These are phyloP conservation scores for Boletus pseudopeckii DNA, from an alignment of 768 basidiomycete species.

Conservation along the genomic window DNA sequence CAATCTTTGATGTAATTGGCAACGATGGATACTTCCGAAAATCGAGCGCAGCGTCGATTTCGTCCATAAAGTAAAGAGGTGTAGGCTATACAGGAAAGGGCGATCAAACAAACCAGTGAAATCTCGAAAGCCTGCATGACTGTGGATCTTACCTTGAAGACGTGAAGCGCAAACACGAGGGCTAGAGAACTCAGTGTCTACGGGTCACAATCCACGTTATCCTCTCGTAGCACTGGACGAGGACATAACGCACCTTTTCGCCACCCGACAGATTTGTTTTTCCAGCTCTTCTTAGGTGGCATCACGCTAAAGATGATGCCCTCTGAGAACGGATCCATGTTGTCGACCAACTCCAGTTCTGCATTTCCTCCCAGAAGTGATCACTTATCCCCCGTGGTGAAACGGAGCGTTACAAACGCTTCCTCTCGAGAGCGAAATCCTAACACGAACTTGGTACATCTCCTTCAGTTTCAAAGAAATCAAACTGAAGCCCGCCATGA, in stretches of 20 bases:
- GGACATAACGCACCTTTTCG: conserved; percentile 70
- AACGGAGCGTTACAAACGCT: no score
- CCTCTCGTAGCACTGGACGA: background rate
- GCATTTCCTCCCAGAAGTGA: conserved; percentile 98
- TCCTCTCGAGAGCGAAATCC: background rate
- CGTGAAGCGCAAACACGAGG: conserved; percentile 93
- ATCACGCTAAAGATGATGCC: conserved; percentile 98
- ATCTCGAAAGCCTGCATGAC: background rate
- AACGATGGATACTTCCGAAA: conserved; percentile 98
- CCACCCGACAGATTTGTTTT: conserved; percentile 98
- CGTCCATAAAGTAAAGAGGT: conserved; percentile 98
- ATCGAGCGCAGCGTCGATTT: conserved; percentile 93
- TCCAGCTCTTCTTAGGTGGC: conserved; percentile 99
- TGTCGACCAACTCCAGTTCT: conserved; percentile 94
- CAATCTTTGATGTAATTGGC: conserved; percentile 98
- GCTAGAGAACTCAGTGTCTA: conserved; percentile 94
- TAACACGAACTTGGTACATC: conserved; percentile 87
- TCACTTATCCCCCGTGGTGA: conserved; percentile 67
- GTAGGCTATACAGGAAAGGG: conserved; percentile 61
- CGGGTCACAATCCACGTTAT: background rate
- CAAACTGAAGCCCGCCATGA: conserved; percentile 90
- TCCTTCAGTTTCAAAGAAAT: conserved; percentile 97
- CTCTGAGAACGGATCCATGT: conserved; percentile 98
- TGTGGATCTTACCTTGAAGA: conserved; percentile 72
- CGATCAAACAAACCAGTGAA: background rate